These are phyloP conservation scores for Eucalyptus cloeziana DNA, from an alignment of 345 rosid genomes.

Conservation along the genomic window DNA sequence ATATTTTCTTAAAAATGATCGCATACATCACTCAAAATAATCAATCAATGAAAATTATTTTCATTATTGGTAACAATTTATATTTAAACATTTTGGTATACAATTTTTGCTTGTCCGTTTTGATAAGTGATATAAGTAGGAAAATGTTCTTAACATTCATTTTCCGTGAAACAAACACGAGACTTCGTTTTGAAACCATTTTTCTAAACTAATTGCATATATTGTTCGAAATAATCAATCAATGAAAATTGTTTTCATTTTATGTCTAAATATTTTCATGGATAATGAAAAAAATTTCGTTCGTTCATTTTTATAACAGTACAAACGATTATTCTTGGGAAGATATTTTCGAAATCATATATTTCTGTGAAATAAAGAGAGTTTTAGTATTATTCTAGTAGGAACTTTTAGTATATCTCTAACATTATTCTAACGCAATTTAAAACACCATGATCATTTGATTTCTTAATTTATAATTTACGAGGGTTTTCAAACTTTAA, in stretches of 20 bases:
- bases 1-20: too few relatives aligned
- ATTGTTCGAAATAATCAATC: not conserved
- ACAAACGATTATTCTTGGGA: not conserved
- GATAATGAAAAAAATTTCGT: not conserved
- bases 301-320: not conserved
- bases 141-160: too few relatives aligned
- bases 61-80: too few relatives aligned
- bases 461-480: too few relatives aligned
- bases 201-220: not conserved
- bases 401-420: not conserved
- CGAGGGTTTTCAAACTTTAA: too few relatives aligned
- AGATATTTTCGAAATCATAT: not conserved
- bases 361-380: too few relatives aligned
- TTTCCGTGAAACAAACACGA: fast-evolving
- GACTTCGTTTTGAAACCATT: too few relatives aligned
- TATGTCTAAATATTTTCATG: not conserved
- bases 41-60: too few relatives aligned
- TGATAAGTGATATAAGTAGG: too few relatives aligned
- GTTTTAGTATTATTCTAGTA: not conserved
- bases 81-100: too few relatives aligned
- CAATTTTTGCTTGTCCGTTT: too few relatives aligned
- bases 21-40: too few relatives aligned
- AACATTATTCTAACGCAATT: not conserved
- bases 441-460: not conserved
- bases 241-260: not conserved